A percentile compares a stretch with the other conserved stretches of the same genome.
These are phyloP conservation scores for Pleurotus cornucopiae DNA, from an alignment of 768 basidiomycete genomes.

Conservation along the genomic window DNA sequence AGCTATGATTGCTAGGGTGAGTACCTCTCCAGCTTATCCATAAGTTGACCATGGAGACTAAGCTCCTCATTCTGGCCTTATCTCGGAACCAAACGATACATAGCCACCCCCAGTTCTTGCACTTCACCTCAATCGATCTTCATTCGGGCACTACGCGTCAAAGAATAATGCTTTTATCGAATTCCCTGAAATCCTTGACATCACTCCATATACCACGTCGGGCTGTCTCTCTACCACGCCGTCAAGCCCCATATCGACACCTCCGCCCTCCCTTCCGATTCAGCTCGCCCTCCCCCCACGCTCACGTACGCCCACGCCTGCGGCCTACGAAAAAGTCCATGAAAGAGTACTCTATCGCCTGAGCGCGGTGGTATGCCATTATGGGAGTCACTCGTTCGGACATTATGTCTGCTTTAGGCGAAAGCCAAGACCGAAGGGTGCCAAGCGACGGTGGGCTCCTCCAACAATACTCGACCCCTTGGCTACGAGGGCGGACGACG, in stretches of 20 bases:
- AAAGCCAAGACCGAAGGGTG: constrained; percentile 54
- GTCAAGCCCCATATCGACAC: constrained; percentile 65
- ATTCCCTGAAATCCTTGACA: constrained; percentile 86
- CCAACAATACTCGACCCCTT: constrained; percentile 34
- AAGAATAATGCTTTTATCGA: constrained; percentile 81
- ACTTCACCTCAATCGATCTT: constrained; percentile 88
- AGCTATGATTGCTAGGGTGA: constrained; percentile 86
- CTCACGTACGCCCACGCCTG: constrained; percentile 54
- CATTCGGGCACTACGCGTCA: constrained; percentile 66
- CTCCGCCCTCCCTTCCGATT: constrained; percentile 39
- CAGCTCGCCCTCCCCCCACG: constrained; percentile 25
- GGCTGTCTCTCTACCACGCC: constrained; percentile 71
- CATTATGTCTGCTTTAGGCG: constrained; percentile 93
- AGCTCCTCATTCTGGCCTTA: not conserved
- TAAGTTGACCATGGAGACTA: not conserved
- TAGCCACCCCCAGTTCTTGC: constrained; percentile 85
- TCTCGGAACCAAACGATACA: not conserved
- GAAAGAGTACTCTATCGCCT: constrained; percentile 83
- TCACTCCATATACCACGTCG: constrained; percentile 84
- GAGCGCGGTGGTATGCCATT: constrained; percentile 85
- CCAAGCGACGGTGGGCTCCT: constrained; percentile 34
- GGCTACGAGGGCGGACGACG: constrained; percentile 35
- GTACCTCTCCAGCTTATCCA: constrained; percentile 20
- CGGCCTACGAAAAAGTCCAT: constrained; percentile 33
- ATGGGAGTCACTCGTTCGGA: constrained; percentile 88